Conservation (phyloP, 1,139 yeast genomes). For the Lodderomyces theae region DNA sequence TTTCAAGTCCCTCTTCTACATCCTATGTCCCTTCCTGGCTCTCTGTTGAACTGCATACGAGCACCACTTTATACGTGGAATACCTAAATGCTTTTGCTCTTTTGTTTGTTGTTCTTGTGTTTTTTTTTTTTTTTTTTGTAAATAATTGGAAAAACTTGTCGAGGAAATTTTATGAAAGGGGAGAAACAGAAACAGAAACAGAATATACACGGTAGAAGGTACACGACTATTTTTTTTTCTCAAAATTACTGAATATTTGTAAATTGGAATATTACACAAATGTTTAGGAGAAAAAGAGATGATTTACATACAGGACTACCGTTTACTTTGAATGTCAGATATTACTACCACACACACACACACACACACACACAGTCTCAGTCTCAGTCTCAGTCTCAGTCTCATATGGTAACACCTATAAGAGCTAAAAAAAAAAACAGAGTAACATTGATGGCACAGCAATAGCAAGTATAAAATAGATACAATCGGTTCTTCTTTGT, state of each 20-base stretch:
- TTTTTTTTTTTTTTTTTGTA: not conserved
- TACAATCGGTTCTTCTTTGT: too few relatives aligned
- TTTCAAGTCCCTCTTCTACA: too few relatives aligned
- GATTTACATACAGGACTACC: not conserved
- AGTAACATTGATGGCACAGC: not conserved
- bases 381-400: too few relatives aligned
- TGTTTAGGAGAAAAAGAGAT: not conserved
- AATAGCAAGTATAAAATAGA: too few relatives aligned
- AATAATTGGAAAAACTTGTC: not conserved
- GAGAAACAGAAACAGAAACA: not conserved
- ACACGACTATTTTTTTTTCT: not conserved
- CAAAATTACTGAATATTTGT: not conserved
- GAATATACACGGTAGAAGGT: not conserved
- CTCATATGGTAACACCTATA: too few relatives aligned
- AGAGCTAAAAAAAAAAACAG: not conserved
- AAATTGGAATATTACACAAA: slow-evolving; percentile 2
- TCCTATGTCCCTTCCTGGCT: too few relatives aligned
- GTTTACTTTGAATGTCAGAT: too few relatives aligned
- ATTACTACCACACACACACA: not conserved
- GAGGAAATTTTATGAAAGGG: not conserved
- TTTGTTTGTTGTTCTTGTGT: not conserved
- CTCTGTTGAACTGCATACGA: too few relatives aligned
- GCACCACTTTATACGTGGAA: too few relatives aligned
- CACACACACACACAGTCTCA: not conserved
- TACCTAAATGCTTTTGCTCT: too few relatives aligned